Percentiles rank a stretch among this genome's conserved stretches.
Evolutionary conservation across 108 stramenopile genomes (phyloP).

Genomic region (Cyclotella cryptica): DNA sequence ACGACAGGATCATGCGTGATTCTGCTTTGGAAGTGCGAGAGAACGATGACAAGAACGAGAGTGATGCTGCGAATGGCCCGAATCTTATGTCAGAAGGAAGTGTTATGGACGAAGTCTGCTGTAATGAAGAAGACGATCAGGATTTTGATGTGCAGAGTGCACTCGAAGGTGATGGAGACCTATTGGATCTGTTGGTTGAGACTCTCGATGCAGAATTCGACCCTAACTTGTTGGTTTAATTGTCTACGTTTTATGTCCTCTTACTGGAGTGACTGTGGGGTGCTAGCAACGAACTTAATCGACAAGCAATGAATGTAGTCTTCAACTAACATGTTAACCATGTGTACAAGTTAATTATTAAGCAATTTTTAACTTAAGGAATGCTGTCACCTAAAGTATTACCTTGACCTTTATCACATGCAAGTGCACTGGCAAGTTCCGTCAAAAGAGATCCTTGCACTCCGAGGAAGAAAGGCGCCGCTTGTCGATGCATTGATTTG

Average conservation of each 20-base stretch:
- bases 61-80: neutral
- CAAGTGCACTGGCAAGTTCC: conserved; percentile 33
- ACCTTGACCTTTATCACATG: neutral
- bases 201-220: conserved; percentile 46
- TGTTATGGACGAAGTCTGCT: neutral
- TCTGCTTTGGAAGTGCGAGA: neutral
- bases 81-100: neutral
- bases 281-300: neutral
- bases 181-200: conserved; percentile 49
- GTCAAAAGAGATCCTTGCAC: conserved; percentile 33
- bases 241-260: neutral
- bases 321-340: too few species aligned
- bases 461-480: conserved; percentile 32
- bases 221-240: conserved; percentile 14
- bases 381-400: neutral
- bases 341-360: too few species aligned
- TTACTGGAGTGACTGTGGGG: neutral
- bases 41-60: neutral
- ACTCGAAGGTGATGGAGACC: conserved; percentile 27
- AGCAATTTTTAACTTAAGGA: too few species aligned
- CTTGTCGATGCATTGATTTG: neutral
- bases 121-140: neutral
- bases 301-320: too few species aligned
- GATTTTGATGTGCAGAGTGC: neutral
- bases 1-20: neutral